Base-by-base conservation (phyloP, 257 asterid genomes). In the Henckelia pumila region DNA sequence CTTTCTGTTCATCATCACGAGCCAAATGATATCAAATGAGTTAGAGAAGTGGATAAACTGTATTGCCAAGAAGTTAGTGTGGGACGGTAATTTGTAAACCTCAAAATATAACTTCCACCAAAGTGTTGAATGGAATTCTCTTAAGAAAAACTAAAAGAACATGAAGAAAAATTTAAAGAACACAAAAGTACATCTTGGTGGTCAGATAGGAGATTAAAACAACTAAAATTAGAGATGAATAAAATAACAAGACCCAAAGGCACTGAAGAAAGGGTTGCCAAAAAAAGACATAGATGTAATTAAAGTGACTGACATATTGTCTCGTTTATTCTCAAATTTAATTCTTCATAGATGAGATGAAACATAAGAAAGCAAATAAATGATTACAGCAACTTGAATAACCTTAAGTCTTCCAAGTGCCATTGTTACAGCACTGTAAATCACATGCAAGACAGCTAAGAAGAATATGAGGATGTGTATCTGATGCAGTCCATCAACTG, bases 391-490 rank as follows among this genome's bases (percentile, higher is more conserved):
- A 26, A 25, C 28, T 7, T 16, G 44, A 61, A 50, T 73, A 80
- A 88, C 97, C 99, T 91, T 91, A 11, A 93, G 91, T 71, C 82
- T 88, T 65, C 97, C 99, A 5, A 93, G 90, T 40, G 78, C 84
- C 99, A 93, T 93, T 16, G 99, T 93, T 73, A 80, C 29, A 33
- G 96, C 96, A 78, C 95, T 88, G 69, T 88, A 88, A 47, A 77
- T n/a, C 65, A 93, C 91, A 40, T 93, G 99, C 23, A 93, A 66
- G 69, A 88, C 89, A 21, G 99, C 97, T 77, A 93, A 79, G 77
- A 90, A 93, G 91, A 93, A 91, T 68, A 93, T 82, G 60, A 93
- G 96, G 63, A 93, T 88, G 83, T 93, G 99, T 68, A 93, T 73
- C 83, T 91, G 95, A 78, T 93, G 99, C 67, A 93, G 82, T 69